Base-by-base conservation (phyloP, 306 rosid genomes). In the Ceratonia siliqua region DNA sequence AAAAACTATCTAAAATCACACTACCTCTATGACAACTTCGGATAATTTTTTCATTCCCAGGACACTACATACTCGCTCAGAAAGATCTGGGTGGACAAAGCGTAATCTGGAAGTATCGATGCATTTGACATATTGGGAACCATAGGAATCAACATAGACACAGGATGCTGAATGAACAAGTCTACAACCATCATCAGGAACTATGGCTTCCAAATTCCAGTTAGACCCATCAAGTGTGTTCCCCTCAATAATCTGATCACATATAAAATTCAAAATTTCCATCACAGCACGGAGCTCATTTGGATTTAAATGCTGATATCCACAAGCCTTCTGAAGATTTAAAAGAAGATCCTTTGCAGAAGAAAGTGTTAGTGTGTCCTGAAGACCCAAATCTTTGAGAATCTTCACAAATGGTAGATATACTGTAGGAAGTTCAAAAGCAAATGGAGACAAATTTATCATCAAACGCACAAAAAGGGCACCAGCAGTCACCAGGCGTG, bases 201-300 rank as follows among this genome's bases (percentile, higher is more conserved):
- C 91, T 54, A 94, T 75, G 82, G 93, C 89, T 79, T 90, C 92
- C 68, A 91, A 87, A 73, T 77, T 82, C 94, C 91, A 83, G 70
- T 56, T 72, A 77, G 75, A 56, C 56, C 76, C 77, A 81, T 66
- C 79, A 24, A 80, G 79, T 33, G 69, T 75, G 78, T 80, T 85
- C 55, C 70, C 83, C 38, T 85, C 97, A 2, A 35, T 64, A 73
- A 87, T 66, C 68, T 84, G 93, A 75, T 91, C 91, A 82, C 93
- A 88, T 76, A 91, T 84, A 76, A 89, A 94, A 84, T 75, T 82
- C 86, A 94, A 85, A 77, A 91, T 85, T 87, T 88, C 98, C 84
- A 89, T 81, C 78, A 94, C 98, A 68, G 98, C 97, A 32, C 98
- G 92, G 53, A 94, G 97, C 73, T 94, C 98, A 84, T 94, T 94